Base-by-base conservation (phyloP, 768 basidiomycete species). In the Tricholoma matsutake region DNA sequence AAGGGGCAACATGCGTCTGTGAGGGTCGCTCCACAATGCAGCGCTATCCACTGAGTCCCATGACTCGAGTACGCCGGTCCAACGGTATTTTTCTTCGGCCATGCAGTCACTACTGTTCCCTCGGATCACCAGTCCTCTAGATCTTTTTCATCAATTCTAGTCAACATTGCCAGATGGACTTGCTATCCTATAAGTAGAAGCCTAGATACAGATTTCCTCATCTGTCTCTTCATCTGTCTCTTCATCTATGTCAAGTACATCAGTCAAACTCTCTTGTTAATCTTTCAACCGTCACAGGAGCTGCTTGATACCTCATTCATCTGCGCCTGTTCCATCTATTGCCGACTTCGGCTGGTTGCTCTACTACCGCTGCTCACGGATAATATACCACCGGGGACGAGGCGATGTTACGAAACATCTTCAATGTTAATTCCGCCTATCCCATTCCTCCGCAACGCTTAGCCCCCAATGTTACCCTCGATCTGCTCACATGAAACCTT, bases 361-460 rank as follows among this genome's bases (percentile, higher is more conserved):
- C 28, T 54, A 61, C 18, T 39, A 59, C 64, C 64, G 64, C 53
- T 63, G 57, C 58, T 35, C 54, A 56, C 59, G 60, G 58, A 51
- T 41, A 37, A 55, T 56, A 22, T 20, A 11, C 35, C 47, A 54
- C 56, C 55, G 22, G 16, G 51, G 53, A 32, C 58, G 11, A 22
- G 37, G 3, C 58, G 32, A 32, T 34, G 37, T 29, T 43, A 20
- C 13, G 51, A 47, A 32, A 51, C 32, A 47, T n/a, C 29, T 55
- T 61, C 54, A 59, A 60, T 56, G 52, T 58, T 56, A 65, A 60
- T 22, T 59, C 64, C 59, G 61, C 56, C 20, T 28, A 32, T 53
- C 29, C 6, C 29, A n/a, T 18, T n/a, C 32, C 51, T 53, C 51
- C 51, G 6, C 28, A 16, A 5, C 16, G 28, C 28, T 31, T 31